Percentiles rank a stretch among this genome's conserved stretches.
These are phyloP conservation scores for Lactarius pseudohatsudake DNA, from an alignment of 768 basidiomycete species.

Conservation along the genomic window DNA sequence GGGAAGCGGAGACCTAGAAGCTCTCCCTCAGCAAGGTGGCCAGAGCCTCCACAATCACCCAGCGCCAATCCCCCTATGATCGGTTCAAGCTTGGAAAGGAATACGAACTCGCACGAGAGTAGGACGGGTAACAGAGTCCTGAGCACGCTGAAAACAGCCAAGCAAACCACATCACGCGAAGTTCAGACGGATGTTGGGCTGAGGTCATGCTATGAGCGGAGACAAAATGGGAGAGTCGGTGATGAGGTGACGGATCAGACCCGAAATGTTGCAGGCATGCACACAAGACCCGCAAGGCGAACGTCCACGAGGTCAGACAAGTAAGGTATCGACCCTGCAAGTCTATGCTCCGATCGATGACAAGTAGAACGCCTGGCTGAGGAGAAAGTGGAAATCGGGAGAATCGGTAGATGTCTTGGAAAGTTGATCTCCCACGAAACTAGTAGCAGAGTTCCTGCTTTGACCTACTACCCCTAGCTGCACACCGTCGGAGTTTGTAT, in stretches of 20 bases:
- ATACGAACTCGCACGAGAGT: background rate
- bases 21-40: background rate
- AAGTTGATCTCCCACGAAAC: background rate
- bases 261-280: background rate
- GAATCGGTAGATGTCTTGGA: background rate
- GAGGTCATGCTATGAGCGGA: background rate
- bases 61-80: background rate
- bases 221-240: background rate
- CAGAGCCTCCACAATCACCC: background rate
- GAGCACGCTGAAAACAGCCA: background rate
- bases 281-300: background rate
- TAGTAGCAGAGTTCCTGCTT: background rate
- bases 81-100: background rate
- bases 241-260: background rate
- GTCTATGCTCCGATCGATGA: background rate
- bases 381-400: background rate
- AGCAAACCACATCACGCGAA: background rate
- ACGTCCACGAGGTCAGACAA: too few species aligned
- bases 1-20: background rate
- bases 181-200: background rate
- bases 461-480: background rate
- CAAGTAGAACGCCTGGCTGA: background rate
- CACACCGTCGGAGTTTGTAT: background rate
- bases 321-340: too few species aligned
- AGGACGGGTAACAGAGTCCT: background rate